Evolutionary conservation across 164 flowering plant genomes (phyloP), one percentile per base, ranked within the genome.

Genomic region (Umbellularia californica): DNA sequence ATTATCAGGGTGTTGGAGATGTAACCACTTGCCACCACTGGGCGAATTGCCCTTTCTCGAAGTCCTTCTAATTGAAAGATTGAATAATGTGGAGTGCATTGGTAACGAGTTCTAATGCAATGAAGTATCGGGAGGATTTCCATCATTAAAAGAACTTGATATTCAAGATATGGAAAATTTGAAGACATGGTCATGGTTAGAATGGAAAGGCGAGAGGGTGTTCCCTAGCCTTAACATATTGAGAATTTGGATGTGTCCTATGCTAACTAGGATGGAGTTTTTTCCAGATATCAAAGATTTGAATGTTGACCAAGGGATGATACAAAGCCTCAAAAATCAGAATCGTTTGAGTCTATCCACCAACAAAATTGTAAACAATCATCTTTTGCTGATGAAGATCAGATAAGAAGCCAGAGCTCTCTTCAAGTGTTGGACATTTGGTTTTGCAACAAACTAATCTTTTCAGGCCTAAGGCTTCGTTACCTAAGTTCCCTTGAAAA

Each of bases 41-140:
- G 83, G 83, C 19, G 67, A 78, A 7, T 72, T 83, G 41, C 76
- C 77, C 3, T 35, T 27, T 6, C 81, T 82, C 14, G 69, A 74
- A 66, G 3, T 11, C 23, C 72, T 83, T 11, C 0, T 0, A 6
- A 9, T 83, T 12, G 0, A 28, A 15, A 24, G 41, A 23, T 74
- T 81, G 80, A 20, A 70, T 14, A 55, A 19, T 28, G 3, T 80
- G 69, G 20, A 28, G 33, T 1, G 2, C 22, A 28, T 67, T 67
- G 69, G 3, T 35, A 19, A 67, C n/a, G 41, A 67, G 28, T 67
- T 67, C 69, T 67, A 33, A 19, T 50, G 69, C 47, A 19, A 23
- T 3, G 24, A 3, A 13, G 5, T 14, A 1, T 7, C 13, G 0
- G 9, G 20, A 6, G 68, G 28, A 19, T 75, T 75, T 52, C 77